phyloP scores from a whole-genome alignment of 1,284 basidiomycete species.

The Rhodotorula mucilaginosa region DNA sequence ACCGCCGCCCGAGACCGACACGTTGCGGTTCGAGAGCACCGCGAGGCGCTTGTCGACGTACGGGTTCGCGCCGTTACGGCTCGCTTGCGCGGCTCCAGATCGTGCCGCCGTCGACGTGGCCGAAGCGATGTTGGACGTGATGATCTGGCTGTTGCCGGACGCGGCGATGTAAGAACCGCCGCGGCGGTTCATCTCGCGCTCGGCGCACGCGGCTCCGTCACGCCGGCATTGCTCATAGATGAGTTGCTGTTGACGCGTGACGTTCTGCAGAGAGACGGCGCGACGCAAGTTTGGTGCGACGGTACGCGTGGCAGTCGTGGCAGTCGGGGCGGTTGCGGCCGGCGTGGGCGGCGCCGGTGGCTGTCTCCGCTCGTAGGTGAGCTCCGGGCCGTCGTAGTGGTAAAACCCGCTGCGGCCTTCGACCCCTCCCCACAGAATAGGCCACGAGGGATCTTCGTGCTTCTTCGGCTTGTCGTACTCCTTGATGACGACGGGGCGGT shows the following conservation, averaged over 20 bases:
- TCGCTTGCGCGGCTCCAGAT: constrained; percentile 38
- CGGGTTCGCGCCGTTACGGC: constrained; percentile 23
- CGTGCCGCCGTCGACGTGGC: constrained; percentile 64
- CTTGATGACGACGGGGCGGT: constrained; percentile 57
- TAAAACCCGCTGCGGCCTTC: constrained; percentile 51
- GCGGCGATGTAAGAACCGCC: constrained; percentile 66
- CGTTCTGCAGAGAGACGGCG: constrained; percentile 29
- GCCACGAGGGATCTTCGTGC: constrained; percentile 54
- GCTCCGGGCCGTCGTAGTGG: constrained; percentile 39
- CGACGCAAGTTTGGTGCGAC: constrained; percentile 32
- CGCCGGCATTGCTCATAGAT: neutral
- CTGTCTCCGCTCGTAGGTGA: constrained; percentile 24
- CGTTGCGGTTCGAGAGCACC: constrained; percentile 39
- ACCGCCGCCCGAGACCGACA: constrained; percentile 41
- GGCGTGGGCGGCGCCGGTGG: constrained; percentile 4
- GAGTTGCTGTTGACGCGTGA: constrained; percentile 1
- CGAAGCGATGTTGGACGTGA: constrained; percentile 83
- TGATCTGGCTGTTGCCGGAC: constrained; percentile 88
- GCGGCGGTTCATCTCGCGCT: constrained; percentile 1
- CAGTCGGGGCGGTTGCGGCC: neutral
- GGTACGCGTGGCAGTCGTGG: constrained; percentile 5
- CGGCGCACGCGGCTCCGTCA: neutral
- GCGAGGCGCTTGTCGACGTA: constrained; percentile 43
- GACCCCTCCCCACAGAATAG: constrained; percentile 51
- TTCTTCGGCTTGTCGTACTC: constrained; percentile 53